Evolutionary conservation across 2,329 filamentous ascomycete genomes (phyloP), one percentile per base, ranked within the genome.

Genomic region (Curvularia lunata): DNA sequence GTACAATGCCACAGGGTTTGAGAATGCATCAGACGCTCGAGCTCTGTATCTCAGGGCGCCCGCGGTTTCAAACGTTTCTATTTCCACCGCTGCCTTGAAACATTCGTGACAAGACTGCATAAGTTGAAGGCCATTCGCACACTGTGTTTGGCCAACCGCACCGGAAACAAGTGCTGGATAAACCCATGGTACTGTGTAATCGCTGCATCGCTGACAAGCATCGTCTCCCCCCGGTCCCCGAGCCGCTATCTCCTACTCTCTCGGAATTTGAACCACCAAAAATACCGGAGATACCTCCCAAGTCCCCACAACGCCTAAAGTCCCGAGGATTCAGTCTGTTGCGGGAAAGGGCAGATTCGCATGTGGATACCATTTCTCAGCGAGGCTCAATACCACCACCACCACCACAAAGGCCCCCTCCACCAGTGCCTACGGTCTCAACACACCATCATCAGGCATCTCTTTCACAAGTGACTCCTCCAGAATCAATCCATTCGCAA

Each of bases 141-240:
- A 12, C 21, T 28, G 32, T 28, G n/a, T 49, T 19, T 16, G 30
- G 18, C 27, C 8, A 25, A 34, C 21, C 41, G 54, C 45, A 54
- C 37, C n/a, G 19, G 4, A 6, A 27, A 12, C 12, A 28, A 48
- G 50, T 57, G 50, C 50, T 53, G 23, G 40, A 54, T 19, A 54
- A 12, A n/a, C 38, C 18, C 8, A 58, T 58, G 56, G 56, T 58
- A 41, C 56, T 58, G 27, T 58, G 56, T 47, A 48, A 58, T 16
- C 42, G 37, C 34, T 58, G 56, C 47, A 48, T 47, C 27, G 56
- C 52, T 30, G 52, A 50, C 43, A 34, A 51, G 30, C 27, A 18
- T 18, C 47, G n/a, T 18, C 47, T 47, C 41, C 41, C 30, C 28
- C 23, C 21, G 10, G 28, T 51, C 27, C 13, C n/a, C n/a, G 47